Evolutionary conservation across 306 rosid species (phyloP).

Genomic region (Ormosia emarginata): DNA sequence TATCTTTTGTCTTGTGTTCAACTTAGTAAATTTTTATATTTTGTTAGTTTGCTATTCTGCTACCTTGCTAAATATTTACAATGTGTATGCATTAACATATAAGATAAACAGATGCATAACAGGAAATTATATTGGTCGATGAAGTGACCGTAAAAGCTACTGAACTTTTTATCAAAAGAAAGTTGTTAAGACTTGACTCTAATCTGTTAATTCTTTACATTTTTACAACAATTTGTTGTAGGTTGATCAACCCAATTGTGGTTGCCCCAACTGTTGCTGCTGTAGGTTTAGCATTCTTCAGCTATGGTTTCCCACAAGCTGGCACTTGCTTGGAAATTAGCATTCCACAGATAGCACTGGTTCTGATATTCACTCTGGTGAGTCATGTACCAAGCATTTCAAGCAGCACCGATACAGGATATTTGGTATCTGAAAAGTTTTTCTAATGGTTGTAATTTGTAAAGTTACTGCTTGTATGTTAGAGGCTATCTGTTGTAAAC

Average conservation of each 20-base stretch:
- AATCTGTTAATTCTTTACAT: not conserved
- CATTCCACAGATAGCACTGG: constrained; percentile 72
- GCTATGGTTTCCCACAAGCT: constrained; percentile 95
- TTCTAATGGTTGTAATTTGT: not conserved
- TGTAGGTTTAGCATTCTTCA: constrained; percentile 89
- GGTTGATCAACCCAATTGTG: constrained; percentile 88
- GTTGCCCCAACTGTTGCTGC: constrained; percentile 98
- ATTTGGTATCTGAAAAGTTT: not conserved
- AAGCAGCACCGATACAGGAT: not conserved
- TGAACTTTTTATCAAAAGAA: not conserved
- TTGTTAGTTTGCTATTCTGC: not conserved
- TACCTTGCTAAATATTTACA: not conserved
- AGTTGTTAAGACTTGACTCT: not conserved
- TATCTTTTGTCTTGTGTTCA: not conserved
- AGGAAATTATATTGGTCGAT: constrained; percentile 12
- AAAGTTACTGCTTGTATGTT: not conserved
- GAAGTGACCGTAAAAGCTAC: constrained; percentile 4
- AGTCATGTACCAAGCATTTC: constrained; percentile 19
- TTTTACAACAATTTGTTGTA: constrained; percentile 31
- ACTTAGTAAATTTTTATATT: not conserved
- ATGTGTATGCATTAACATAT: not conserved
- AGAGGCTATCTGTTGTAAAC: not conserved
- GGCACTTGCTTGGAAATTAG: constrained; percentile 90
- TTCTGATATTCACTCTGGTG: constrained; percentile 79
- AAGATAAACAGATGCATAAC: not conserved